Evolutionary conservation across 805 yeast species (phyloP).

Genomic region (Wickerhamiella domercqiae): DNA sequence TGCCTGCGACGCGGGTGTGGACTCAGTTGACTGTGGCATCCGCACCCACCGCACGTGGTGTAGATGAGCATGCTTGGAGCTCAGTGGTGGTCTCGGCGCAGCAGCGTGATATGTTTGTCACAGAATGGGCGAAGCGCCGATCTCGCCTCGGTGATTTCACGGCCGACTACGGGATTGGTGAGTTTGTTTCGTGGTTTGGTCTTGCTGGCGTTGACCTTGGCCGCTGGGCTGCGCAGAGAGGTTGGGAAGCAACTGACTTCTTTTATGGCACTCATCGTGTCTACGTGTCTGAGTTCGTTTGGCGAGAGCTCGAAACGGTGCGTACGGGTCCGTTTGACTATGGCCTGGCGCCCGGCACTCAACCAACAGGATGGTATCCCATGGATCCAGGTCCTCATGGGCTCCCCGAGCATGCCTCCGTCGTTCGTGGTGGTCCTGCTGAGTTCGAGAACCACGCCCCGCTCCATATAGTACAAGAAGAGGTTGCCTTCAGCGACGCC

Average conservation of each 20-base stretch:
- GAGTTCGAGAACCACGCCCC: too few species aligned
- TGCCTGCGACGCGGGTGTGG: slow-evolving; percentile 25
- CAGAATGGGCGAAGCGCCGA: slow-evolving; percentile 27
- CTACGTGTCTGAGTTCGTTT: slow-evolving; percentile 26
- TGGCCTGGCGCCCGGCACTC: background rate
- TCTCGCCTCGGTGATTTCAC: slow-evolving; percentile 23
- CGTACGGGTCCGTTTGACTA: background rate
- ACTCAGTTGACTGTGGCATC: slow-evolving; percentile 22
- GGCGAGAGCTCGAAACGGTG: slow-evolving; percentile 24
- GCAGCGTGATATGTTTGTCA: slow-evolving; percentile 23
- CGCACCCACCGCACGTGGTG: slow-evolving; percentile 16
- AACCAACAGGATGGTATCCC: background rate
- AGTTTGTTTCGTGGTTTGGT: slow-evolving; percentile 24
- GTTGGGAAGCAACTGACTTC: slow-evolving; percentile 23
- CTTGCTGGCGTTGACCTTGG: slow-evolving; percentile 17
- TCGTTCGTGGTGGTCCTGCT: too few species aligned
- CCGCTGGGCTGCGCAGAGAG: slow-evolving; percentile 23
- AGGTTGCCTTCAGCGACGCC: slow-evolving; percentile 17
- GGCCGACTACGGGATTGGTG: slow-evolving; percentile 27
- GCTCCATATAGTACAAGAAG: slow-evolving; percentile 8
- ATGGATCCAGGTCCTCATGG: background rate
- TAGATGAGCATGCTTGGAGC: slow-evolving; percentile 22
- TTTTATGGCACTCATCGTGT: slow-evolving; percentile 24
- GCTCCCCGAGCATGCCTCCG: background rate
- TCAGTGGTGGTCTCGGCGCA: slow-evolving; percentile 25